Evolutionary conservation across 495 filamentous ascomycete genomes (phyloP), one percentile per base, ranked within the genome.

Genomic region (Jackrogersella multiformis): DNA sequence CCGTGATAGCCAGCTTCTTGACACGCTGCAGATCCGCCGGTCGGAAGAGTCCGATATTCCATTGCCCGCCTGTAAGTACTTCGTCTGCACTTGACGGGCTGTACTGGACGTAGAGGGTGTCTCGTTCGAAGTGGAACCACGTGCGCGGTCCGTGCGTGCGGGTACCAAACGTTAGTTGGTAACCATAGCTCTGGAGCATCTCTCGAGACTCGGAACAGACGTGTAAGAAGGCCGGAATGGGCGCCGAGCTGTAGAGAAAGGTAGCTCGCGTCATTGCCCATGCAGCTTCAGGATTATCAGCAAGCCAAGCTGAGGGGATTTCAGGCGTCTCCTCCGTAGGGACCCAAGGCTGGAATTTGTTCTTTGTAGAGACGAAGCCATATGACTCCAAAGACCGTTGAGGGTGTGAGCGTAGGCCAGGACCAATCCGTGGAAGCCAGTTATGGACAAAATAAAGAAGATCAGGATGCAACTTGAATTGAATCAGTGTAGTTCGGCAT

Each of bases 111-210:
- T 15, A 53, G 12, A 61, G 46, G 0, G 35, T 61, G 38, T 69
- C 66, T 28, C 28, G 53, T 24, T 46, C 23, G 46, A 68, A 68
- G 26, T 61, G 44, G 30, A 68, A 68, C 65, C 60, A 68, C 1
- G 59, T 64, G 2, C 38, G 59, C 28, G 59, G 58, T 15, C 10
- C 53, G 36, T 55, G 26, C 16, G 59, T 46, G 20, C 65, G 65
- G n/a, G 65, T 68, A 4, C 52, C 41, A 7, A 68, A 68, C 1
- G 65, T 32, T 13, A 68, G 38, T 36, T 59, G 42, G 16, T 68
- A 64, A 4, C 65, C 65, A 20, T 52, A 42, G 3, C 36, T 23
- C 42, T 58, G 41, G 13, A 68, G 53, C 34, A 52, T 26, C 16
- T 32, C 42, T n/a, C 65, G 54, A 20, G 66, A 69, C 24, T 69